Conservation (phyloP, 352 stramenopile species). For the Phytophthora melonis region DNA sequence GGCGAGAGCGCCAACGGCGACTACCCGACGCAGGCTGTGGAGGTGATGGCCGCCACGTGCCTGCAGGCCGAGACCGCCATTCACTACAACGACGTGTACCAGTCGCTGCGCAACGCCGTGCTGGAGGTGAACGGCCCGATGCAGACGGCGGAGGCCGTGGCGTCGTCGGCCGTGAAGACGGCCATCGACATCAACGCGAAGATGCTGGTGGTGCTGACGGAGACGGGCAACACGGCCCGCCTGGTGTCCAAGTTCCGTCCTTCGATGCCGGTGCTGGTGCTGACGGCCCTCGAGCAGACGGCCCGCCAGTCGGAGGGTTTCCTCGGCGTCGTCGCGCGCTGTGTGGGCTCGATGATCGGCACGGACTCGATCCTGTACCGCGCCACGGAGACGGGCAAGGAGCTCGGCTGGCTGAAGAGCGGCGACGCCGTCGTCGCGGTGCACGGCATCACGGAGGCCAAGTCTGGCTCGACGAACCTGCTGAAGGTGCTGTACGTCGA, state of each 20-base stretch:
- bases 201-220: slow-evolving; percentile 96
- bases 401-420: slow-evolving; percentile 86
- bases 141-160: slow-evolving; percentile 92
- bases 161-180: slow-evolving; percentile 96
- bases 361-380: slow-evolving; percentile 90
- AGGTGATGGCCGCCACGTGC: slow-evolving; percentile 94
- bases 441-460: slow-evolving; percentile 87
- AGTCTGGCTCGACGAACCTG: slow-evolving; percentile 89
- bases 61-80: slow-evolving; percentile 87
- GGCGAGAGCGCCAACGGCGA: slow-evolving; percentile 94
- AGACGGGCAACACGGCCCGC: slow-evolving; percentile 93
- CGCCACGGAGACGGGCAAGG: slow-evolving; percentile 81
- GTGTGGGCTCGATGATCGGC: slow-evolving; percentile 86
- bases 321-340: slow-evolving; percentile 57
- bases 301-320: slow-evolving; percentile 65
- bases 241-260: slow-evolving; percentile 96
- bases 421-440: slow-evolving; percentile 89
- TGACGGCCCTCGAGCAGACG: slow-evolving; percentile 57
- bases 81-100: slow-evolving; percentile 88
- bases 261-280: slow-evolving; percentile 45
- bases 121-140: slow-evolving; percentile 62
- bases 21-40: slow-evolving; percentile 93
- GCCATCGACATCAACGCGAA: slow-evolving; percentile 95
- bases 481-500: slow-evolving; percentile 89
- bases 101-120: slow-evolving; percentile 69